Conservation (phyloP, 495 filamentous ascomycete genomes). For the Darksidea phi region DNA sequence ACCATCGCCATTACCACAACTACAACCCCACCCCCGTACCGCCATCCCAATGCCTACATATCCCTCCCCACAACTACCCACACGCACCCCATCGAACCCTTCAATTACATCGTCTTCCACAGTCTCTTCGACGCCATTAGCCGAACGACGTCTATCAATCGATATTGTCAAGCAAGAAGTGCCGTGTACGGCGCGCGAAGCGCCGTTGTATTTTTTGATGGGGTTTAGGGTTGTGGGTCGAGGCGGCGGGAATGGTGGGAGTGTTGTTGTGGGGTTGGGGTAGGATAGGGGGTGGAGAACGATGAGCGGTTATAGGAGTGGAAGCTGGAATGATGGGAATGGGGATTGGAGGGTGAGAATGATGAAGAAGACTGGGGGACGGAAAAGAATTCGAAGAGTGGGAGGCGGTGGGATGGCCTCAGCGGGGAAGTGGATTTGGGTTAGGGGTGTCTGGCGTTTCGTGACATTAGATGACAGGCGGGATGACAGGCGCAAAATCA, state of each 20-base stretch:
- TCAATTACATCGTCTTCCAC: not conserved
- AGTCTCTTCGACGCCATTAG: not conserved
- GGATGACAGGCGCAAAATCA: no score
- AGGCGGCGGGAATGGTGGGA: not conserved
- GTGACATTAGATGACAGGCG: no score
- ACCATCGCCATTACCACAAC: no score
- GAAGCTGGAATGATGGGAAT: not conserved
- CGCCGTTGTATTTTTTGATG: constrained; percentile 19
- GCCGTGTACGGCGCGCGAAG: not conserved
- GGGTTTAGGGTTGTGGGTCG: constrained; percentile 8
- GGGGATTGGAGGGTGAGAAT: not conserved
- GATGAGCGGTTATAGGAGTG: not conserved
- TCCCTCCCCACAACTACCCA: no score
- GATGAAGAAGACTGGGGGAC: not conserved
- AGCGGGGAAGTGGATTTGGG: no score
- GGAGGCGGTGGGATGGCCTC: not conserved
- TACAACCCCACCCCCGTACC: no score
- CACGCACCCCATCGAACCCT: no score
- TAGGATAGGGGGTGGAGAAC: not conserved
- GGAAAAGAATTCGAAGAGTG: not conserved
- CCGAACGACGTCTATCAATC: not conserved
- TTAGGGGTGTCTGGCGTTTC: no score
- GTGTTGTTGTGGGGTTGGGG: constrained; percentile 6
- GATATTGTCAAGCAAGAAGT: not conserved
- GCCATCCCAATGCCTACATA: no score